Conservation (phyloP, 345 rosid genomes). For the Carallia brachiata region DNA sequence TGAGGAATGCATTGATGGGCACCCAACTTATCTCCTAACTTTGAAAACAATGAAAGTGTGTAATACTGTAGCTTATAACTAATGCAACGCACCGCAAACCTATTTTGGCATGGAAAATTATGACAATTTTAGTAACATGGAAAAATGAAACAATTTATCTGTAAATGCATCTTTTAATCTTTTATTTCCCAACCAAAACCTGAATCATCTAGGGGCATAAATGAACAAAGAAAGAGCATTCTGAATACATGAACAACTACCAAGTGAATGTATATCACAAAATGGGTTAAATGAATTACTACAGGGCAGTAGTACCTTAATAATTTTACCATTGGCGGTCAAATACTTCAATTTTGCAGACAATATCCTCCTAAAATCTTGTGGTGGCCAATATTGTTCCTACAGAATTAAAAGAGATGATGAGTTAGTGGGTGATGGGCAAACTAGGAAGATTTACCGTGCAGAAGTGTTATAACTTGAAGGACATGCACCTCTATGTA, state of each 20-base stretch:
- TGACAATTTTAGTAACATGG: neutral
- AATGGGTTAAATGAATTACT: too few relatives aligned
- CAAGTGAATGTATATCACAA: too few relatives aligned
- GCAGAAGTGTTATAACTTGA: too few relatives aligned
- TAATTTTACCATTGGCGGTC: constrained; percentile 64
- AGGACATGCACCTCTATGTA: constrained; percentile 68
- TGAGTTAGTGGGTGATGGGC: neutral
- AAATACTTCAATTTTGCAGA: constrained; percentile 80
- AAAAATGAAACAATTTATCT: neutral
- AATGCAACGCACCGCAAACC: neutral
- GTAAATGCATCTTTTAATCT: neutral
- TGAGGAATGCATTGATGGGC: neutral
- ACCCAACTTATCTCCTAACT: constrained; percentile 1
- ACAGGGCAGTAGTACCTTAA: constrained; percentile 53
- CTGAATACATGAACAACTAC: too few relatives aligned
- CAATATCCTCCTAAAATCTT: constrained; percentile 75
- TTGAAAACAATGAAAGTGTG: neutral
- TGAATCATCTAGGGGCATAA: too few relatives aligned
- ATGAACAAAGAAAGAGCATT: too few relatives aligned
- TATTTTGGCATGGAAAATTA: neutral
- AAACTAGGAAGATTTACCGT: neutral
- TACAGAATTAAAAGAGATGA: constrained; percentile 21
- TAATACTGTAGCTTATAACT: constrained; percentile 1
- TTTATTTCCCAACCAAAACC: neutral
- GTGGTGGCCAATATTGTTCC: constrained; percentile 96